These are phyloP conservation scores for Clathrospora elynae DNA, from an alignment of 2,329 filamentous ascomycete genomes.

Conservation along the genomic window DNA sequence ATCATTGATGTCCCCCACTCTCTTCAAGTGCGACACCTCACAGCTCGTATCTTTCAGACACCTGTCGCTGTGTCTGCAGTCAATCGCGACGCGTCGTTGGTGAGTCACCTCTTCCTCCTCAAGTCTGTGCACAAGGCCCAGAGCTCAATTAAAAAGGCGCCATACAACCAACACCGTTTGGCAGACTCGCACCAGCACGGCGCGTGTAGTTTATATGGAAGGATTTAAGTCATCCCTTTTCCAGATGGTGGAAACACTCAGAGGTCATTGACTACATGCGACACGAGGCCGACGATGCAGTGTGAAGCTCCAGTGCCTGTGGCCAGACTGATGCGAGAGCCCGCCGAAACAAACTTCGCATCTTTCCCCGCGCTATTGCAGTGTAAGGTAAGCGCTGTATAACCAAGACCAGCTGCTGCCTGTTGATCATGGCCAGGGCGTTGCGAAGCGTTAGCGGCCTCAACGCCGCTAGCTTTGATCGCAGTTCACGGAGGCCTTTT, in stretches of 20 bases:
- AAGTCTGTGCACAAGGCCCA: background rate
- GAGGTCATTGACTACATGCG: background rate
- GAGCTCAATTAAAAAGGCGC: background rate
- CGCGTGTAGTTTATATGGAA: background rate
- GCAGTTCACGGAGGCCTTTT: too few relatives aligned
- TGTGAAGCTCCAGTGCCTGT: background rate
- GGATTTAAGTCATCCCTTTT: background rate
- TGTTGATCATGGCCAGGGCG: too few relatives aligned
- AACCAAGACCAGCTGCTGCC: too few relatives aligned
- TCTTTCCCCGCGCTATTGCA: constrained; percentile 1
- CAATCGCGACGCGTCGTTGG: too few relatives aligned
- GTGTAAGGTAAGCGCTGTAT: too few relatives aligned
- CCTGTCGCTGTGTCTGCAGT: too few relatives aligned
- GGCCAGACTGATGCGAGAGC: background rate
- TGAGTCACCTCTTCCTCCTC: background rate
- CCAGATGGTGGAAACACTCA: background rate
- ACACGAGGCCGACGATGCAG: background rate
- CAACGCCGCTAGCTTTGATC: too few relatives aligned
- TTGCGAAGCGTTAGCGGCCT: too few relatives aligned
- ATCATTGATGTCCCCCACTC: too few relatives aligned
- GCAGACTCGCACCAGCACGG: background rate
- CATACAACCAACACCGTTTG: background rate
- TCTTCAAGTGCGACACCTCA: too few relatives aligned
- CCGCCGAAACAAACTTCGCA: background rate
- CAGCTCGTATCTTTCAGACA: background rate